Conservation (phyloP, 1,284 basidiomycete genomes). For the Papiliotrema terrestris region DNA sequence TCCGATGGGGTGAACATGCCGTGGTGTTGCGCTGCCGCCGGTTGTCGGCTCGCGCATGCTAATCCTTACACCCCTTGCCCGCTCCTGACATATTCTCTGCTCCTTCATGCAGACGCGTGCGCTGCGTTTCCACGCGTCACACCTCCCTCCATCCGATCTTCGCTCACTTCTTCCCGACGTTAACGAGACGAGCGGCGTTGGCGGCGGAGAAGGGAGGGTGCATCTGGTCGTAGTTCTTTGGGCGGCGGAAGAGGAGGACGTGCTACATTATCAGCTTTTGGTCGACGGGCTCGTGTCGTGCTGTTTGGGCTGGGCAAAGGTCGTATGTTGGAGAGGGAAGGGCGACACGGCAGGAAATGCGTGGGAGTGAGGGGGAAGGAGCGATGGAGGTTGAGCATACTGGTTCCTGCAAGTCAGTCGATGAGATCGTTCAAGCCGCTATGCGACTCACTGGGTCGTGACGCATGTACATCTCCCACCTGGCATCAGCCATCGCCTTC, state of each 20-base stretch:
- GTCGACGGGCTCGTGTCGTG: too few relatives aligned
- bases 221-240: slow-evolving; percentile 40
- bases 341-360: not conserved
- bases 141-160: not conserved
- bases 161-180: slow-evolving; percentile 7
- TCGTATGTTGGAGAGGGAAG: not conserved
- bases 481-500: slow-evolving; percentile 6
- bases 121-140: not conserved
- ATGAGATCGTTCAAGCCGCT: not conserved
- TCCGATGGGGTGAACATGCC: too few relatives aligned
- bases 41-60: too few relatives aligned
- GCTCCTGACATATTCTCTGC: not conserved
- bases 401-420: slow-evolving; percentile 31
- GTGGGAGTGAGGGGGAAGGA: not conserved
- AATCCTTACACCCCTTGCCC: not conserved
- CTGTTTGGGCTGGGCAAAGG: too few relatives aligned
- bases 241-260: slow-evolving; percentile 46
- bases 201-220: slow-evolving; percentile 35
- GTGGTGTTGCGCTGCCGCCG: too few relatives aligned
- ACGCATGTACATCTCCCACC: slow-evolving; percentile 52
- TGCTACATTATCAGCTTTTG: slow-evolving; percentile 23
- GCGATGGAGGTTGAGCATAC: slow-evolving; percentile 11
- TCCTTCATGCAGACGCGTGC: not conserved
- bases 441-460: slow-evolving; percentile 45
- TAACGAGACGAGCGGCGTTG: slow-evolving; percentile 22